A percentile compares a stretch with the other conserved stretches of the same genome.
Conservation (phyloP, 768 basidiomycete genomes). For the Suillus decipiens region DNA sequence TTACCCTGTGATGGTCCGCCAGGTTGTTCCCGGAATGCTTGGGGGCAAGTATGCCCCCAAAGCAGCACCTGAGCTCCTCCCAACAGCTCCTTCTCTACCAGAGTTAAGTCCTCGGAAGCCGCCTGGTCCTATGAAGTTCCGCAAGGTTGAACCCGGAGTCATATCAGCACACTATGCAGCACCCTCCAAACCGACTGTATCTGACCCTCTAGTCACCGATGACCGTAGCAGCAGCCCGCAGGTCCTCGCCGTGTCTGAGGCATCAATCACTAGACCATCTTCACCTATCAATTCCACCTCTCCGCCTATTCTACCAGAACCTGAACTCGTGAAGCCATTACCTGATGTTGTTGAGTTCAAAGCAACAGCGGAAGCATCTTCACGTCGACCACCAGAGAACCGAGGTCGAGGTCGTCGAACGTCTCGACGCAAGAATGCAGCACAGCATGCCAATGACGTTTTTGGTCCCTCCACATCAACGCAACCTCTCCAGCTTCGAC, state of each 20-base stretch:
- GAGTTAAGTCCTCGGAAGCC: conserved; percentile 23
- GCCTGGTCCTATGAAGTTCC: conserved; percentile 37
- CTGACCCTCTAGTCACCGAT: not conserved
- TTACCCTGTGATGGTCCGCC: conserved; percentile 35
- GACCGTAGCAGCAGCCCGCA: not conserved
- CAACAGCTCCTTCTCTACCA: conserved; percentile 2
- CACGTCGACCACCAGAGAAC: conserved; percentile 1
- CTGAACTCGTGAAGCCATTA: conserved; percentile 13
- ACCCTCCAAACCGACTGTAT: not conserved
- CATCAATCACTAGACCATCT: not conserved
- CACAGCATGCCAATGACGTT: conserved; percentile 39
- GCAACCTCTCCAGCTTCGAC: conserved; percentile 41
- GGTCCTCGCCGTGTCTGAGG: not conserved
- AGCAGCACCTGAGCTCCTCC: conserved; percentile 14
- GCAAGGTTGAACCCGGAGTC: conserved; percentile 42
- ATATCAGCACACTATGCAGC: conserved; percentile 28
- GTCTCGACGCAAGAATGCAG: conserved; percentile 48
- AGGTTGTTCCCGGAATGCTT: conserved; percentile 39
- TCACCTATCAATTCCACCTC: too few relatives aligned
- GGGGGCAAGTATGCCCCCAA: conserved; percentile 30
- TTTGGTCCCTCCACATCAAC: conserved; percentile 33
- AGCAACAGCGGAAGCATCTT: conserved; percentile 8
- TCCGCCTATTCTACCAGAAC: conserved; percentile 18
- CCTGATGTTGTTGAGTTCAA: conserved; percentile 20
- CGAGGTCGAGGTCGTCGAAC: conserved; percentile 45